phyloP scores from a whole-genome alignment of 169 alveolate species.

The Condylostoma magnum region DNA sequence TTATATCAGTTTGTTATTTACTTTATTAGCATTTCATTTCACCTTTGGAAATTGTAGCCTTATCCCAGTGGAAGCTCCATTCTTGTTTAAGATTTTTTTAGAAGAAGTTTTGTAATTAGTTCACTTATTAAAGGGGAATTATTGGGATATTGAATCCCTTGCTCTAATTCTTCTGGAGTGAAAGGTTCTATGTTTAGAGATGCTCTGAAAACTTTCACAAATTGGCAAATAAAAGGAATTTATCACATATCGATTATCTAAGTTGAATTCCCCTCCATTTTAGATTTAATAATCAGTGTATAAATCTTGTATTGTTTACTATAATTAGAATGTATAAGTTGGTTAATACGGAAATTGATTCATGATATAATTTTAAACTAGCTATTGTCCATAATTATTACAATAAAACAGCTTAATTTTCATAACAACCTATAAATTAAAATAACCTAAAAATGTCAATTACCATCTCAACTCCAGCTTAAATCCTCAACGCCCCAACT shows the following conservation, averaged over 20 bases:
- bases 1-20: conserved; percentile 1
- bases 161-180: conserved; percentile 29
- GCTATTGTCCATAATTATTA: too few species aligned
- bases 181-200: conserved; percentile 23
- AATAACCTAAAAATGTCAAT: conserved; percentile 39
- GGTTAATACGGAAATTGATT: too few species aligned
- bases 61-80: conserved; percentile 19
- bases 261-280: not conserved
- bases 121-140: conserved; percentile 1
- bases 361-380: too few species aligned
- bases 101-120: conserved; percentile 24
- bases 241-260: conserved; percentile 25
- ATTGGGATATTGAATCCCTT: not conserved
- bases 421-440: too few species aligned
- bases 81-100: conserved; percentile 6
- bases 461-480: conserved; percentile 40
- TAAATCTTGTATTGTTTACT: too few species aligned
- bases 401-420: too few species aligned
- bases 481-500: conserved; percentile 43
- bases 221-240: conserved; percentile 29
- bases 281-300: too few species aligned
- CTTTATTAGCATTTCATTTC: conserved; percentile 8
- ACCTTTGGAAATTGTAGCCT: not conserved
- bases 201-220: conserved; percentile 13
- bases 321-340: too few species aligned